These are phyloP conservation scores for Nicotiana otophora DNA, from an alignment of 257 asterid species.

Conservation along the genomic window DNA sequence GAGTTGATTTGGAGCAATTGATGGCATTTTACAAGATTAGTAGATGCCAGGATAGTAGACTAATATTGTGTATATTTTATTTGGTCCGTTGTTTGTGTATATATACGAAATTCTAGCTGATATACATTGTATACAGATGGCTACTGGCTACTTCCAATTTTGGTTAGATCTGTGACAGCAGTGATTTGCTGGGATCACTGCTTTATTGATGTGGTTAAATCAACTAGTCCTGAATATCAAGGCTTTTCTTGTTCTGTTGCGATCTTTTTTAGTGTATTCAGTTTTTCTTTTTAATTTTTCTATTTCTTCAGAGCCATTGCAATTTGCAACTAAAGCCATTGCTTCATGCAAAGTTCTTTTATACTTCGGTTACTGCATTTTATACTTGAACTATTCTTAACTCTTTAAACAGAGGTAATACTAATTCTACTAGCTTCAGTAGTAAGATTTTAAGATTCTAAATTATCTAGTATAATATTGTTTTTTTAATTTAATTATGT, in stretches of 20 bases:
- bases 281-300: too few relatives aligned
- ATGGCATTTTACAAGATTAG: neutral
- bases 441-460: too few relatives aligned
- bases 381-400: too few relatives aligned
- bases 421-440: too few relatives aligned
- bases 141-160: neutral
- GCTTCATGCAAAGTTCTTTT: too few relatives aligned
- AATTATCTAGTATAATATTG: too few relatives aligned
- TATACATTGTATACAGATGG: neutral
- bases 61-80: neutral
- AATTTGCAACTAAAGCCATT: too few relatives aligned
- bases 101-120: neutral
- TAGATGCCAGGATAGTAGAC: neutral
- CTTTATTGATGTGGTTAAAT: neutral
- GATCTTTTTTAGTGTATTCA: too few relatives aligned
- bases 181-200: neutral
- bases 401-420: too few relatives aligned
- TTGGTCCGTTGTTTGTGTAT: neutral
- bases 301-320: too few relatives aligned
- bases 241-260: neutral
- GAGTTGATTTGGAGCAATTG: constrained; percentile 72
- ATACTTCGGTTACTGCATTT: too few relatives aligned
- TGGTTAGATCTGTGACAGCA: neutral
- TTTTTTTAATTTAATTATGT: too few relatives aligned
- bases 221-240: neutral